phyloP scores from a whole-genome alignment of 805 yeast genomes.

The Candida methanosorbosa region DNA sequence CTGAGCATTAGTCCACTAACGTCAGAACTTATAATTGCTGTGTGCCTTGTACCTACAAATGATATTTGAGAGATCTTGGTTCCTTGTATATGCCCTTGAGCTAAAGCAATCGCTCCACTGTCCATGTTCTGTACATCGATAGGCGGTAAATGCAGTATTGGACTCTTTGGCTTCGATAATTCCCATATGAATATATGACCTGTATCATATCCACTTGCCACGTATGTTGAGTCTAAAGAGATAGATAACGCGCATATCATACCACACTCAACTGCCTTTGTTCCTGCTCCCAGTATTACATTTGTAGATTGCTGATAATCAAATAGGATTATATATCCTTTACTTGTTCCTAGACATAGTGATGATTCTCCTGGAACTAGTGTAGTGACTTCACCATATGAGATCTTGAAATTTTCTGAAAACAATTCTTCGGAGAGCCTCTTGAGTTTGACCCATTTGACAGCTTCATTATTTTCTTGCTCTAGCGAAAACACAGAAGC shows the following conservation, averaged over 20 bases:
- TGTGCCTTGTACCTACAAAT: slow-evolving; percentile 41
- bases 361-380: slow-evolving; percentile 32
- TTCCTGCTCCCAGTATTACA: slow-evolving; percentile 27
- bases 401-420: slow-evolving; percentile 9
- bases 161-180: slow-evolving; percentile 24
- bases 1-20: slow-evolving; percentile 46
- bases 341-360: slow-evolving; percentile 61
- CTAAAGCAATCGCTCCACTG: neutral
- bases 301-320: slow-evolving; percentile 56
- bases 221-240: slow-evolving; percentile 59
- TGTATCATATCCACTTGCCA: slow-evolving; percentile 59
- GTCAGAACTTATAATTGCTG: slow-evolving; percentile 51
- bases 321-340: slow-evolving; percentile 59
- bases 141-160: slow-evolving; percentile 23
- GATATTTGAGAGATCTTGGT: slow-evolving; percentile 33
- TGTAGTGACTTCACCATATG: slow-evolving; percentile 44
- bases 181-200: slow-evolving; percentile 74
- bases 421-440: slow-evolving; percentile 13
- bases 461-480: no score
- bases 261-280: slow-evolving; percentile 28
- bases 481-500: no score
- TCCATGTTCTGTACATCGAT: slow-evolving; percentile 9
- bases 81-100: slow-evolving; percentile 27
- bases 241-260: slow-evolving; percentile 46
- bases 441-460: slow-evolving; percentile 22